Base-by-base conservation (phyloP, 495 filamentous ascomycete species). In the Penicillium flavigenum region DNA sequence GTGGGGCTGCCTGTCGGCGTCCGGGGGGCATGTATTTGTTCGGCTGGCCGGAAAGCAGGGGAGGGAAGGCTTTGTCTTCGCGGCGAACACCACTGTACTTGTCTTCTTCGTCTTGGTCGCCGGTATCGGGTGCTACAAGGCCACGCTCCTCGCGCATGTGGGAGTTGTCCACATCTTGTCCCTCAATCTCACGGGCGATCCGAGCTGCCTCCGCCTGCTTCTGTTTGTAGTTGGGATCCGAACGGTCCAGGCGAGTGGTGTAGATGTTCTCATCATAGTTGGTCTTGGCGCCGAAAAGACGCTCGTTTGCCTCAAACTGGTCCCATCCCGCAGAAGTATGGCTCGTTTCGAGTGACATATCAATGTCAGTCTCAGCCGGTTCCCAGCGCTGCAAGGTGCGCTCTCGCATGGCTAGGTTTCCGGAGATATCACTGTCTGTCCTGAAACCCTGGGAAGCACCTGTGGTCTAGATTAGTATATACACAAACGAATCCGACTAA, bases 31-130 rank as follows among this genome's bases (percentile, higher is more conserved):
- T 96, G 66, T 98, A 98, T 66, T 88, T 91, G 71, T 89, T 91
- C 51, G 86, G 71, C 59, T 82, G 78, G 10, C 79, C 75, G 61
- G 81, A 78, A 24, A 83, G 66, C 41, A 92, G 75, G 9, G 88
- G 83, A n/a, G 87, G 84, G 64, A 89, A 89, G 22, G 83, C 80
- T 62, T 73, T 70, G 31, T 83, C 81, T 47, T 86, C 82, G 50
- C 94, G 86, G 39, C 84, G 88, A 19, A 99, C 94, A 66, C 92
- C 92, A 69, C 92, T 96, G 70, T 96, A 98, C 67, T 94, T 97
- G 58, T 92, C 91, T 71, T 93, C 89, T 69, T 93, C 89, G 66
- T 99, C 94, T 70, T 95, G 89, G 47, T 87, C 79, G 20, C 81
- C 86, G 57, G 83, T 81, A 58, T 90, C 87, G 10, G 73, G 75